Base-by-base conservation (phyloP, 345 rosid species). In the Luvunga scandens region DNA sequence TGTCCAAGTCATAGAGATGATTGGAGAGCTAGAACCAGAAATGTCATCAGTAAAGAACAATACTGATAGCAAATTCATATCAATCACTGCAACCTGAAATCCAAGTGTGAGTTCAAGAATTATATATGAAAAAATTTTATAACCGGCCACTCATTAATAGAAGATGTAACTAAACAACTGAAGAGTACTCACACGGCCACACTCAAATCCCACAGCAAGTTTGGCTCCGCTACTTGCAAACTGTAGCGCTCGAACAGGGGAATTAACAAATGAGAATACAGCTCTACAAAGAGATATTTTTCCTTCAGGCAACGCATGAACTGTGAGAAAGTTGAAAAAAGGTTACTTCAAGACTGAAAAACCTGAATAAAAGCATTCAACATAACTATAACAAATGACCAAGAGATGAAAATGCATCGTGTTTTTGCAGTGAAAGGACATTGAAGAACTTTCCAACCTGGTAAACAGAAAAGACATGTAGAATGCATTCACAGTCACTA, bases 21-120 rank as follows among this genome's bases (percentile, higher is more conserved):
- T 66, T 22, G 85, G 86, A 50, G 88, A 78, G 53, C 76, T 66
- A 7, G 84, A 69, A 50, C 78, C 69, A 65, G 83, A 78, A 14
- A 81, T n/a, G 28, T 48, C 61, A 59, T 86, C 84, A 0, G 80
- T 80, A 56, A 86, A 33, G 77, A 83, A 89, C 75, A 89, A 77
- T 57, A 87, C 74, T 57, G 92, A 85, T 16, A 72, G 81, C 56
- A 81, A 59, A 79, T 55, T 82, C 78, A 79, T 65, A 72, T 86
- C 89, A 75, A 89, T 84, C 82, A 89, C 64, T 33, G 90, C 88
- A 61, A 87, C 89, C 92, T 89, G 92, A 77, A 78, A 64, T 69
- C 72, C 78, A 70, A 63, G 61, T 60, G 61, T 34, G 38, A 76
- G 34, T 75, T 34, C 45, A 55, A 77, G 53, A 71, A 78, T 70